Conservation (phyloP, 2,329 filamentous ascomycete species). For the Grosmannia clavigera region DNA sequence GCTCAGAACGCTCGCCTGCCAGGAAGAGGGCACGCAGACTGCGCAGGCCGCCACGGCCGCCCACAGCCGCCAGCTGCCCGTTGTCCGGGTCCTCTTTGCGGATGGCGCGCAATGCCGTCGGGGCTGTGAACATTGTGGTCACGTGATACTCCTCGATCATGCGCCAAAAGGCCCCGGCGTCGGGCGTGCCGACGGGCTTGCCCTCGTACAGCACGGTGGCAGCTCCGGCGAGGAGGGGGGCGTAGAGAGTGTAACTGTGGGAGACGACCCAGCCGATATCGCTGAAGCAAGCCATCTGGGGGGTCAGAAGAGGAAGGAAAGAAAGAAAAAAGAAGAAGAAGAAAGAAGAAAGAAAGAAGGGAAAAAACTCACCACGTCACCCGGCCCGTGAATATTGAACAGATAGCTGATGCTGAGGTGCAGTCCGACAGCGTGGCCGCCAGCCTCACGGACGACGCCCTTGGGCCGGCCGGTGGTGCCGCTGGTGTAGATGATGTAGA, state of each 20-base stretch:
- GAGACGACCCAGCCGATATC: conserved; percentile 93
- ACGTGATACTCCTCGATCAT: conserved; percentile 77
- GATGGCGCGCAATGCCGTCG: conserved; percentile 77
- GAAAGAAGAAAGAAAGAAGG: background rate
- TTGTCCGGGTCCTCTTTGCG: conserved; percentile 74
- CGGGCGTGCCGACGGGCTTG: conserved; percentile 83
- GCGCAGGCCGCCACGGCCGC: conserved; percentile 56
- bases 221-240: conserved; percentile 71
- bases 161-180: conserved; percentile 81
- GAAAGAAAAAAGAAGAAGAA: background rate
- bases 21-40: conserved; percentile 66
- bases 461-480: conserved; percentile 75
- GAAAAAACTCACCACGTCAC: conserved; percentile 49
- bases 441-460: conserved; percentile 70
- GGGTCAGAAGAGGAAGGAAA: background rate
- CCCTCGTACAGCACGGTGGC: conserved; percentile 84
- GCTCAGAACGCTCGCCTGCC: conserved; percentile 81
- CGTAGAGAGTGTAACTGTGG: conserved; percentile 71
- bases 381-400: conserved; percentile 71
- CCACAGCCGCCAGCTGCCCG: conserved; percentile 47
- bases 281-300: conserved; percentile 25
- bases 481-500: conserved; percentile 89
- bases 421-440: conserved; percentile 76
- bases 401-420: conserved; percentile 72
- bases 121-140: conserved; percentile 74